phyloP scores from a whole-genome alignment of 2,329 filamentous ascomycete species.

The Tolypocladium tropicale region DNA sequence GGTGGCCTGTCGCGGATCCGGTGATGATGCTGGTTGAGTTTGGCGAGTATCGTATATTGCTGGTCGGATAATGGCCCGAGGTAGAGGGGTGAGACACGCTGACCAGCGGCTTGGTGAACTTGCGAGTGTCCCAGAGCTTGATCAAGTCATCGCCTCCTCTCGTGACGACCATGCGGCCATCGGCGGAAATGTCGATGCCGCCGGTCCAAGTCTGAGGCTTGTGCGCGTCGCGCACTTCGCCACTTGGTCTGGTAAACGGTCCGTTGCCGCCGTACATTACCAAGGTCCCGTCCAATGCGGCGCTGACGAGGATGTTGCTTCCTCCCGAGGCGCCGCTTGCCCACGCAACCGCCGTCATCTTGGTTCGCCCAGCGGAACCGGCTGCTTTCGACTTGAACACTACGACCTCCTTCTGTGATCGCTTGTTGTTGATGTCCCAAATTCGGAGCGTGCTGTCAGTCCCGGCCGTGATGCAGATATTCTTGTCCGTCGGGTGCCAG shows the following conservation, averaged over 20 bases:
- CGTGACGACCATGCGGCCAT: slow-evolving; percentile 84
- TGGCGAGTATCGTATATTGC: slow-evolving; percentile 83
- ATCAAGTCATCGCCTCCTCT: slow-evolving; percentile 85
- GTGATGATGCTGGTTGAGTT: slow-evolving; percentile 78
- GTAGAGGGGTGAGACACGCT: slow-evolving; percentile 71
- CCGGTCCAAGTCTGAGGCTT: slow-evolving; percentile 79
- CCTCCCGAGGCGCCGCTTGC: slow-evolving; percentile 66
- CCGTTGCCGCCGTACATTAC: slow-evolving; percentile 89
- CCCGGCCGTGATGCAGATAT: slow-evolving; percentile 80
- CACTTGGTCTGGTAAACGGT: slow-evolving; percentile 71
- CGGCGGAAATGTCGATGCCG: slow-evolving; percentile 80
- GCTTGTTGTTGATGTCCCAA: slow-evolving; percentile 90
- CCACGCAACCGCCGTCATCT: slow-evolving; percentile 92
- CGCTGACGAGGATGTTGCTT: slow-evolving; percentile 66
- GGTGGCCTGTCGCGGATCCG: slow-evolving; percentile 72
- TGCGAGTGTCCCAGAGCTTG: slow-evolving; percentile 94
- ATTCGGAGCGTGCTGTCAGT: slow-evolving; percentile 93
- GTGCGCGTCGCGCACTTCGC: slow-evolving; percentile 79
- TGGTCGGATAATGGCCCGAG: slow-evolving; percentile 71
- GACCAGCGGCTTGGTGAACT: slow-evolving; percentile 84
- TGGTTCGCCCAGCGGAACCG: slow-evolving; percentile 78
- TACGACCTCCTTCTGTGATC: slow-evolving; percentile 84
- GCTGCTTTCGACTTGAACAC: slow-evolving; percentile 91
- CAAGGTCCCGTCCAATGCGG: slow-evolving; percentile 80
- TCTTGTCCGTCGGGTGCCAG: slow-evolving; percentile 82